Conservation (phyloP, 2,329 filamentous ascomycete species). For the Epicoccum sorghinum region DNA sequence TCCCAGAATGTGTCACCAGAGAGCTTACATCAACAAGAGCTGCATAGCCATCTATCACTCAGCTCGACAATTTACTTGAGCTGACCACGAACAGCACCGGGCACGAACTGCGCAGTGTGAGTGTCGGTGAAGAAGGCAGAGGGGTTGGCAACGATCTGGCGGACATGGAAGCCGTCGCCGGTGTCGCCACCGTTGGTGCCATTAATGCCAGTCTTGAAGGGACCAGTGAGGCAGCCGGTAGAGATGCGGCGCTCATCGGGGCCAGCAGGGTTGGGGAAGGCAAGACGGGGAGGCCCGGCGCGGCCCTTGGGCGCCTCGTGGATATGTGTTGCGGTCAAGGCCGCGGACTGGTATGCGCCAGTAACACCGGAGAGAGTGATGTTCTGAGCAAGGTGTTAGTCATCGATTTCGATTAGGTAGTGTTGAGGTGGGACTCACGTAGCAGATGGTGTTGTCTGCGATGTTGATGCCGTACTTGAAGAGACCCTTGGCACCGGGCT, state of each 20-base stretch:
- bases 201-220: slow-evolving; percentile 39
- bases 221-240: slow-evolving; percentile 36
- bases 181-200: slow-evolving; percentile 47
- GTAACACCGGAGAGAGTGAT: slow-evolving; percentile 58
- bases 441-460: slow-evolving; percentile 52
- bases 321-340: slow-evolving; percentile 62
- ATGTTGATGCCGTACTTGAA: slow-evolving; percentile 63
- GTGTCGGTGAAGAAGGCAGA: slow-evolving; percentile 60
- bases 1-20: not conserved
- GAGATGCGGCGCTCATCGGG: slow-evolving; percentile 39
- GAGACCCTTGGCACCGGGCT: slow-evolving; percentile 54
- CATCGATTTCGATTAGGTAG: not conserved
- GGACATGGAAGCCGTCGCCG: slow-evolving; percentile 56
- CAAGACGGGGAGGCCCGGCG: slow-evolving; percentile 58
- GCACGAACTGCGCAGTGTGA: slow-evolving; percentile 57
- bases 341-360: slow-evolving; percentile 59
- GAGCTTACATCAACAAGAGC: too few relatives aligned
- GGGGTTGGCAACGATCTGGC: slow-evolving; percentile 59
- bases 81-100: slow-evolving; percentile 61
- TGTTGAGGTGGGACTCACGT: slow-evolving; percentile 24
- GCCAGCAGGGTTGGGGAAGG: slow-evolving; percentile 44
- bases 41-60: too few relatives aligned
- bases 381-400: slow-evolving; percentile 42
- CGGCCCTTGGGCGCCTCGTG: slow-evolving; percentile 56
- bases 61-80: not conserved